Evolutionary conservation across 75 land plant genomes (phyloP).

Genomic region (Isoetes taiwanensis): DNA sequence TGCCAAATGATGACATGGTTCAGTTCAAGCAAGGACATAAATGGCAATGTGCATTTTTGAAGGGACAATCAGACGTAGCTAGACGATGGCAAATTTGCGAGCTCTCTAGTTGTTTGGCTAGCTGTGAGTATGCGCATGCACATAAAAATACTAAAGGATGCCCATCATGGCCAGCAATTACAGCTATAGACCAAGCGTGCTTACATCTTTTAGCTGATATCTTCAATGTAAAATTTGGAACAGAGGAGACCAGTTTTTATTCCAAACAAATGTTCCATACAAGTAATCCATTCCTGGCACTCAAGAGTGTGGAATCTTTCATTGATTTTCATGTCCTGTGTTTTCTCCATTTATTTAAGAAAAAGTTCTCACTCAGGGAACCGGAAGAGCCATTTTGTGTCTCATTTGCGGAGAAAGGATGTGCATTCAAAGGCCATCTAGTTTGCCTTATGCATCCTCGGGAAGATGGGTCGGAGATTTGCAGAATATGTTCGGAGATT

Average conservation of each 20-base stretch:
- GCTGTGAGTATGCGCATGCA: background rate
- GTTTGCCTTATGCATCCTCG: background rate
- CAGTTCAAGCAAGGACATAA: background rate
- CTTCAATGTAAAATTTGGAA: slow-evolving; percentile 12
- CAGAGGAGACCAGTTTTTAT: background rate
- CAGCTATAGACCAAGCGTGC: slow-evolving; percentile 10
- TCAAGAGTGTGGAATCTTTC: slow-evolving; percentile 17
- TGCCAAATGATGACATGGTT: background rate
- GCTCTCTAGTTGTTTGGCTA: background rate
- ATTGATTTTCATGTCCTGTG: slow-evolving; percentile 11
- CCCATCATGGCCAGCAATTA: background rate
- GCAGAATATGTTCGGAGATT: background rate
- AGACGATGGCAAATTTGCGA: no score
- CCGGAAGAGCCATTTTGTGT: background rate
- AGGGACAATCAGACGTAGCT: no score
- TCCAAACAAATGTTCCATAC: background rate
- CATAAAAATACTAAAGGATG: slow-evolving; percentile 1
- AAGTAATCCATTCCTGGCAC: slow-evolving; percentile 13
- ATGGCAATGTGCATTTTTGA: background rate
- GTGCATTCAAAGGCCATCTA: background rate
- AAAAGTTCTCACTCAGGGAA: background rate
- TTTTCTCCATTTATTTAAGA: slow-evolving; percentile 12
- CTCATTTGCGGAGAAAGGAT: background rate
- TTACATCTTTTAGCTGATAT: slow-evolving; percentile 17
- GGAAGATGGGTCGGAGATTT: slow-evolving; percentile 2